Conservation (phyloP, 371 early-diverging fungal species). For the Saksenaea vasiformis region DNA sequence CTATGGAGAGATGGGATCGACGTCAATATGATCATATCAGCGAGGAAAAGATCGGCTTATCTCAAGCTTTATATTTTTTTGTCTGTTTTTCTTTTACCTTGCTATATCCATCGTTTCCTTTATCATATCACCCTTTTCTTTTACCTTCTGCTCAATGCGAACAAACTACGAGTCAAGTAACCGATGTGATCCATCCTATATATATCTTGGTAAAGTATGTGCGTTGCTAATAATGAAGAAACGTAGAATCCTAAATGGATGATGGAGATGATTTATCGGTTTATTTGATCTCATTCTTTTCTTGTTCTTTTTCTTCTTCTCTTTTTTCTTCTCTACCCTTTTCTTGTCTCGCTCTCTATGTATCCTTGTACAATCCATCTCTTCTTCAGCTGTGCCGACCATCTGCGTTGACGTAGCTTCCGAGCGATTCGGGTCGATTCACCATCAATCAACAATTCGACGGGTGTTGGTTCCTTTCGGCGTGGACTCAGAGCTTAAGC, state of each 20-base stretch:
- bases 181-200: neutral
- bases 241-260: constrained; percentile 3
- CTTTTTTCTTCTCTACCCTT: neutral
- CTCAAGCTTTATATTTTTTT: constrained; percentile 2
- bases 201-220: neutral
- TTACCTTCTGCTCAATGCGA: neutral
- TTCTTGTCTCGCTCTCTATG: neutral
- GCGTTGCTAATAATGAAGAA: neutral
- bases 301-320: neutral
- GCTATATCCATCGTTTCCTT: neutral
- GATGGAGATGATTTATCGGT: neutral
- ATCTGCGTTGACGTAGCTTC: constrained; percentile 1
- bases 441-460: neutral
- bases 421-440: neutral
- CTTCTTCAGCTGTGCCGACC: constrained; percentile 4
- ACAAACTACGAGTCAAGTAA: neutral
- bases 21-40: neutral
- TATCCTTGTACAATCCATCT: neutral
- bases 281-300: neutral
- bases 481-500: neutral
- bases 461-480: neutral
- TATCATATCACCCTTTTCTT: neutral
- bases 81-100: neutral
- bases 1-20: neutral
- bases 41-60: constrained; percentile 3